Evolutionary conservation across 1,139 yeast genomes (phyloP), one percentile per base, ranked within the genome.

Genomic region (Yamadazyma trypodendri): DNA sequence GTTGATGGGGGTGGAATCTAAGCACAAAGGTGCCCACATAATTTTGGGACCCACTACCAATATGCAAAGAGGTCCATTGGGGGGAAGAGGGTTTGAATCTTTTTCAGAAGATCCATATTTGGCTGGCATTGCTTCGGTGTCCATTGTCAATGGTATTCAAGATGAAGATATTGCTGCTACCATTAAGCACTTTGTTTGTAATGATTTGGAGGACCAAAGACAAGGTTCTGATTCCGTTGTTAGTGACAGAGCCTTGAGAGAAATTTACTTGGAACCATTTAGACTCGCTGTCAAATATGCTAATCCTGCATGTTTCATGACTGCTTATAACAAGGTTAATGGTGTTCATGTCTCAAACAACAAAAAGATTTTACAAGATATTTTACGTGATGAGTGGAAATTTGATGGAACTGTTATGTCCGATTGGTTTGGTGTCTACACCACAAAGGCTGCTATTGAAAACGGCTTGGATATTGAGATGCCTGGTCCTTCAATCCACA

Each of bases 361-460:
- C 36, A 57, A 61, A 38, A 52, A 51, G 28, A 49, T 77, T 13
- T 51, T 79, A 27, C 55, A 65, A 14, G 75, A 72, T 25, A 58
- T 78, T 25, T 58, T 79, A 39, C 39, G 52, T 20, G 43, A 46
- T 18, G 61, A 56, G 40, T 56, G 58, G 59, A 46, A 48, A 5
- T 79, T 74, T 71, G 62, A 70, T 22, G 84, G 84, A 14, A 54
- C 71, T 38, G 58, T 72, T 24, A 77, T 79, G 78, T 72, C 80
- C 27, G 85, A 80, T 56, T 80, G 85, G 85, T 74, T 51, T 52
- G 85, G 85, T 31, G 65, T 70, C 7, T 78, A 75, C 50, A 64
- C 79, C 21, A 57, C 65, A 23, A 67, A 65, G 38, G 65, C 63
- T 16, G 60, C 81, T 6, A 52, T 79, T 40, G 66, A 68, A 38